Evolutionary conservation across 345 rosid genomes (phyloP).

Genomic region (Salix arbutifolia): DNA sequence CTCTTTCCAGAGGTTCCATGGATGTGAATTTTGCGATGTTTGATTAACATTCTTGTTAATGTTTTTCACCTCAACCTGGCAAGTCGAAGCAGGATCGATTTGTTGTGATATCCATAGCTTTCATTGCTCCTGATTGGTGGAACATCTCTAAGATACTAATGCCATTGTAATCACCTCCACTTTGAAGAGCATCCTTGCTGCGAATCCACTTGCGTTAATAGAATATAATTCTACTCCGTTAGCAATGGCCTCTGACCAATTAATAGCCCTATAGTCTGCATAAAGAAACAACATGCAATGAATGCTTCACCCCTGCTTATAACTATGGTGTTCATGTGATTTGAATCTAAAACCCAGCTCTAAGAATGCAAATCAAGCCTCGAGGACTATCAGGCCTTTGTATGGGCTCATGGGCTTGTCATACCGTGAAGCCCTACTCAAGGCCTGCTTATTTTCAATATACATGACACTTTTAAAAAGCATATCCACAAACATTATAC

Average conservation of each 20-base stretch:
- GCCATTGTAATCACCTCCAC: neutral
- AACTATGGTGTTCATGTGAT: too few relatives aligned
- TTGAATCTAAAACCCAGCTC: too few relatives aligned
- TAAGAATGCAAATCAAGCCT: too few relatives aligned
- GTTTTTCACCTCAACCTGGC: neutral
- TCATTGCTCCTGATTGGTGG: slow-evolving; percentile 2
- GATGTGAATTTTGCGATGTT: too few relatives aligned
- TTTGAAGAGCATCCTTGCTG: slow-evolving; percentile 7
- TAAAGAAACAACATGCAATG: too few relatives aligned
- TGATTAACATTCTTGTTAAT: neutral
- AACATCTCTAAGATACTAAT: neutral
- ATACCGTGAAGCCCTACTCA: too few relatives aligned
- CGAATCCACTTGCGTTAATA: slow-evolving; percentile 3
- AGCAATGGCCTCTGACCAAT: neutral
- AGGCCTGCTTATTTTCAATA: too few relatives aligned
- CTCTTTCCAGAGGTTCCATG: neutral
- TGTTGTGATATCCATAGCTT: neutral
- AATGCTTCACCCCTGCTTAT: too few relatives aligned
- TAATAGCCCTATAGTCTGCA: slow-evolving; percentile 1
- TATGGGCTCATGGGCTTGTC: too few relatives aligned
- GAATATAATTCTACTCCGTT: neutral
- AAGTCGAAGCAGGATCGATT: neutral
- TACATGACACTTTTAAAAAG: too few relatives aligned
- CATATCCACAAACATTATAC: too few relatives aligned
- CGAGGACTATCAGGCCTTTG: too few relatives aligned